Conservation (phyloP, 192 early-diverging fungal genomes). For the Backusella sp. region DNA sequence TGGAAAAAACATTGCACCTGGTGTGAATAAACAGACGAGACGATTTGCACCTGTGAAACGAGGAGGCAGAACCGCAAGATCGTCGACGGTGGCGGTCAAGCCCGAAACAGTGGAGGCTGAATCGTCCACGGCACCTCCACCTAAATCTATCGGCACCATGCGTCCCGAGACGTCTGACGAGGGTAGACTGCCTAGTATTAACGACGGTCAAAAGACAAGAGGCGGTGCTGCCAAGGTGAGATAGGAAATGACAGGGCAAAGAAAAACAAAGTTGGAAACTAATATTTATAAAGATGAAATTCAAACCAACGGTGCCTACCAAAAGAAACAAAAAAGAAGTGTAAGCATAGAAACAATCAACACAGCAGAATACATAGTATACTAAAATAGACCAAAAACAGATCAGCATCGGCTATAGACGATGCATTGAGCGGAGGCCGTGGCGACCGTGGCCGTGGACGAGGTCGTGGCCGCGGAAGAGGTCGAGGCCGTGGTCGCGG, state of each 20-base stretch:
- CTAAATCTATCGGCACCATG: constrained; percentile 18
- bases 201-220: constrained; percentile 35
- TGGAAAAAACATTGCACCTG: constrained; percentile 2
- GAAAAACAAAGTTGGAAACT: neutral
- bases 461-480: constrained; percentile 37
- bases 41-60: constrained; percentile 24
- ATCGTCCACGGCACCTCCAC: neutral
- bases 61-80: neutral
- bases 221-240: constrained; percentile 45
- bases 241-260: neutral
- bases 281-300: constrained; percentile 48
- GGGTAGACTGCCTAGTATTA: constrained; percentile 28
- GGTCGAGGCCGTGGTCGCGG: constrained; percentile 40
- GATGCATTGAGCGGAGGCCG: constrained; percentile 11
- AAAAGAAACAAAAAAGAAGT: constrained; percentile 58
- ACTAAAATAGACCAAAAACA: neutral
- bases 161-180: constrained; percentile 22
- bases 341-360: constrained; percentile 19
- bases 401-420: constrained; percentile 19
- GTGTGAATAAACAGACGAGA: constrained; percentile 22
- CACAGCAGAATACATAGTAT: neutral
- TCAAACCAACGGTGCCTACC: constrained; percentile 54
- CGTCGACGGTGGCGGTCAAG: neutral
- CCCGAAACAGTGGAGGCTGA: neutral
- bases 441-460: constrained; percentile 38